A percentile compares a stretch with the other conserved stretches of the same genome.
These are phyloP conservation scores for Chlorella variabilis DNA, from an alignment of 163 green algal genomes.

Conservation along the genomic window DNA sequence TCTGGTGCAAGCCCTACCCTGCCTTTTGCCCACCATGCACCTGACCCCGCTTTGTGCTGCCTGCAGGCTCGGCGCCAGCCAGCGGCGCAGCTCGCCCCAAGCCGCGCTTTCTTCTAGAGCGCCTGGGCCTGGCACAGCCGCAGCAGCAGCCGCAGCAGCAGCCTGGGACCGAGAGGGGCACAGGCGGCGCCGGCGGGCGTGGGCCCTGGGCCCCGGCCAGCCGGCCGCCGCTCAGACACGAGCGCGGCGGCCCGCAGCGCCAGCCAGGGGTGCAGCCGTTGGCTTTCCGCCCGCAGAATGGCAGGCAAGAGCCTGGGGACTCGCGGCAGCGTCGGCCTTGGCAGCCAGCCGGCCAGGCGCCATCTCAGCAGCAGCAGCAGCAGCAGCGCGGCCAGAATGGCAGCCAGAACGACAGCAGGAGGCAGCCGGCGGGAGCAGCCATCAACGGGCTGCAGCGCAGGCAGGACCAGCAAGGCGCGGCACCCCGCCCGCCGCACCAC, in stretches of 20 bases:
- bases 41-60: no score
- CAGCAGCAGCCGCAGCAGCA: neutral
- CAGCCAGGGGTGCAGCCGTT: neutral
- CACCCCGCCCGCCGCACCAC: neutral
- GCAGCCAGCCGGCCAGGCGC: constrained; percentile 70
- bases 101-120: constrained; percentile 36
- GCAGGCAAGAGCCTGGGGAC: no score
- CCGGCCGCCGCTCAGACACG: no score
- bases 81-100: neutral
- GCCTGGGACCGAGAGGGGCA: neutral
- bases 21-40: no score
- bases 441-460: no score
- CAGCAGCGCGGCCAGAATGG: neutral
- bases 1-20: no score
- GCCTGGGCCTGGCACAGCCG: neutral
- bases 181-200: neutral
- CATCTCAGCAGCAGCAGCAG: constrained; percentile 32
- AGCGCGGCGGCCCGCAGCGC: no score
- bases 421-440: neutral
- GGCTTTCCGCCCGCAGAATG: neutral
- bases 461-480: neutral
- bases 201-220: no score
- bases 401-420: neutral
- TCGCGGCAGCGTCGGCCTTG: constrained; percentile 30
- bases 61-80: neutral